Conservation (phyloP, 441 rosid genomes). For the Sinapis alba region DNA sequence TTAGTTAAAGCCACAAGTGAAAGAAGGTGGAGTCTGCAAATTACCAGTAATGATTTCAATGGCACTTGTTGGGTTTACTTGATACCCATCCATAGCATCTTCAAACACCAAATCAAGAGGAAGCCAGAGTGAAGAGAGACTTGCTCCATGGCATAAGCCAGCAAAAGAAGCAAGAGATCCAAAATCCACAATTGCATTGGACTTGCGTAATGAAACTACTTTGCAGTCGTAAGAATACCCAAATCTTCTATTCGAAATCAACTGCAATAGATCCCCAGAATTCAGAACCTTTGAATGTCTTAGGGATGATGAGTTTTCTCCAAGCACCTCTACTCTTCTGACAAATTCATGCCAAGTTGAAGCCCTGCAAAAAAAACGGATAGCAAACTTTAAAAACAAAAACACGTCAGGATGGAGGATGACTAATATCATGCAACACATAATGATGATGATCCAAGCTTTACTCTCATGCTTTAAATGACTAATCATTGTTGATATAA, state of each 20-base stretch:
- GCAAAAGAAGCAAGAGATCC: slow-evolving; percentile 60
- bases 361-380: slow-evolving; percentile 45
- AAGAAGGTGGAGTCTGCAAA: slow-evolving; percentile 25
- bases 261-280: slow-evolving; percentile 48
- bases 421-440: slow-evolving; percentile 15
- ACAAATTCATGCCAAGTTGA: slow-evolving; percentile 59
- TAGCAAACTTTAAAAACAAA: slow-evolving; percentile 1
- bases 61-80: slow-evolving; percentile 69
- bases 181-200: slow-evolving; percentile 53
- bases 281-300: slow-evolving; percentile 47
- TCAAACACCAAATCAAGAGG: slow-evolving; percentile 77
- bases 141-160: slow-evolving; percentile 59
- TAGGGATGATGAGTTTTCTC: slow-evolving; percentile 48
- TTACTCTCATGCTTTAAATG: neutral
- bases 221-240: slow-evolving; percentile 48
- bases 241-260: slow-evolving; percentile 48
- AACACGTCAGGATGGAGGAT: neutral
- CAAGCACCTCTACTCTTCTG: slow-evolving; percentile 54
- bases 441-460: slow-evolving; percentile 6
- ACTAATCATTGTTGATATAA: neutral
- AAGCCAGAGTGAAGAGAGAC: slow-evolving; percentile 73
- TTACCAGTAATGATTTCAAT: slow-evolving; percentile 74
- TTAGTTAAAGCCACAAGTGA: slow-evolving; percentile 26
- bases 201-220: slow-evolving; percentile 50
- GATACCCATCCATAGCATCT: slow-evolving; percentile 86